Evolutionary conservation across 2,329 filamentous ascomycete genomes (phyloP), one percentile per base, ranked within the genome.

Genomic region (Cercospora berteroae): DNA sequence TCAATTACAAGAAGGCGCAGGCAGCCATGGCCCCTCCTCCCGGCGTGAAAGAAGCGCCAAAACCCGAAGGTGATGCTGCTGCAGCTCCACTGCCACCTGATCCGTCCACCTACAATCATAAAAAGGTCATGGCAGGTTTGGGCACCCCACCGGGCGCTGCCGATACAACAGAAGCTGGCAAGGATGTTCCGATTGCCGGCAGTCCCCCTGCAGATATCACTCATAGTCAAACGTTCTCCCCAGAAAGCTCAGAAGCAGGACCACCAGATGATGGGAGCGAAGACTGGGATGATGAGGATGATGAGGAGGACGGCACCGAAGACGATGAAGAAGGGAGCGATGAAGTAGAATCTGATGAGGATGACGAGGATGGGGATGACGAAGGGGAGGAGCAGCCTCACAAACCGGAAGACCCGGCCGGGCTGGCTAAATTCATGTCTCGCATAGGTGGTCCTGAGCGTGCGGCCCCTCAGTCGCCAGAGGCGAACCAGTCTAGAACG

Each of bases 351-450:
- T 76, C 75, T 10, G 74, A 77, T 20, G 76, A 77, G 1, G 76
- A 75, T 2, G 75, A 74, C 9, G 76, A 79, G 1, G 74, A 72
- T 1, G 72, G 72, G 5, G 73, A 81, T n/a, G 81, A 81, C 8
- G 80, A 82, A 5, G 80, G 81, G 20, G 84, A 84, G 12, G 83
- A 83, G 2, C 83, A 85, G 25, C 56, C 55, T 36, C 57, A 62
- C 52, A 27, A 64, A 42, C 60, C 60, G 29, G 9, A 61, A 4
- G 68, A 77, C 31, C 70, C 67, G 20, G 68, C 65, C 5, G 71
- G 64, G 18, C 68, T 76, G 16, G 66, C 68, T 9, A 67, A 67
- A 10, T 76, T 76, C 65, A 69, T 72, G 65, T 60, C 65, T 4
- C 69, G 75, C 12, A 57, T 77, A 36, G 55, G 55, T 58, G 27